phyloP scores from a whole-genome alignment of 345 rosid genomes.

The Corymbia maculata region DNA sequence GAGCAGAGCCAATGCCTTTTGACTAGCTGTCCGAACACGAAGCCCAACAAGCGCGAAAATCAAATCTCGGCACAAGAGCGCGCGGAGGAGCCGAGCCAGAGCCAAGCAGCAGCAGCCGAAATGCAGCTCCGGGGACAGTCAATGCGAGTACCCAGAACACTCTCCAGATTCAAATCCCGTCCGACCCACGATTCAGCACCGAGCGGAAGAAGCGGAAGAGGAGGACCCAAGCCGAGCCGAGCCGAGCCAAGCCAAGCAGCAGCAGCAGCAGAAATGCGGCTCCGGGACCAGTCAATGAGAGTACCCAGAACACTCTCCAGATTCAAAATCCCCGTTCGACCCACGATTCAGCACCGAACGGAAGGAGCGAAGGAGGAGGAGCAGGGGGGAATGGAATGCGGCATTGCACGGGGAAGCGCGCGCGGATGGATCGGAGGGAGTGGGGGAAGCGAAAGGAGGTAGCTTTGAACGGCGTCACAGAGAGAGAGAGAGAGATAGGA shows the following conservation, averaged over 20 bases:
- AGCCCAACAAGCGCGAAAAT: not conserved
- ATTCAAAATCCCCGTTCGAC: not conserved
- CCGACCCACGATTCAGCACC: not conserved
- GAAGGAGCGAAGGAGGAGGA: not conserved
- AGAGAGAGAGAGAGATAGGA: not conserved
- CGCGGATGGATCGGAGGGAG: slow-evolving; percentile 1
- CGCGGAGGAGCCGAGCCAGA: not conserved
- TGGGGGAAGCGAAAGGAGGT: not conserved
- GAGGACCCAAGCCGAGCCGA: not conserved
- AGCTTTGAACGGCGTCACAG: not conserved
- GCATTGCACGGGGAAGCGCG: not conserved
- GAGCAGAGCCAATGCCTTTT: not conserved
- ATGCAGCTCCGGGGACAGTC: not conserved
- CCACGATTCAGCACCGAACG: not conserved
- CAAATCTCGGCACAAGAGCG: not conserved
- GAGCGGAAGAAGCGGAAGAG: not conserved
- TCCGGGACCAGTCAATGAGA: not conserved
- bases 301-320: not conserved
- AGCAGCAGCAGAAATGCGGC: not conserved
- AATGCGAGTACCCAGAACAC: not conserved
- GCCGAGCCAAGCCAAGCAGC: not conserved
- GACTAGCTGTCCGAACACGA: not conserved
- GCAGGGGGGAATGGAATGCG: not conserved
- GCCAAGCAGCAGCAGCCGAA: not conserved
- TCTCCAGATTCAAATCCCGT: not conserved